Percentiles rank a stretch among this genome's conserved stretches.
phyloP scores from a whole-genome alignment of 75 land plant genomes.

The Pinus taeda region DNA sequence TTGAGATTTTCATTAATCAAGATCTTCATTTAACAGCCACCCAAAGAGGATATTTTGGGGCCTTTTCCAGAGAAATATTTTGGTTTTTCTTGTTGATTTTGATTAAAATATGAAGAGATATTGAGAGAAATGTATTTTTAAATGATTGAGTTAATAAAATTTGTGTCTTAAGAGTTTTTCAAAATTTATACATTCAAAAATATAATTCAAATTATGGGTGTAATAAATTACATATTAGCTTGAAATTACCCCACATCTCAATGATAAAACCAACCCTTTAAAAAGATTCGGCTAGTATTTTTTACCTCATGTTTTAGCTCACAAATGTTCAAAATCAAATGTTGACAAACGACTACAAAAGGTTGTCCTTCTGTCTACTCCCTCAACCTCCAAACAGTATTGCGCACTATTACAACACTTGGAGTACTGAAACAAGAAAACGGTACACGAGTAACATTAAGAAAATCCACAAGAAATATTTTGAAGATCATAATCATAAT shows the following conservation, averaged over 20 bases:
- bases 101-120: too few species aligned
- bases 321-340: not conserved
- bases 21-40: too few species aligned
- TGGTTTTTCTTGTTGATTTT: too few species aligned
- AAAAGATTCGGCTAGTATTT: not conserved
- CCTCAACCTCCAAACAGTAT: slow-evolving; percentile 57
- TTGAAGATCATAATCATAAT: not conserved
- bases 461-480: not conserved
- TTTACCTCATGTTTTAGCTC: not conserved
- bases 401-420: slow-evolving; percentile 57
- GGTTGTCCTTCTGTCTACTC: slow-evolving; percentile 43
- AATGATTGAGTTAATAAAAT: too few species aligned
- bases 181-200: too few species aligned
- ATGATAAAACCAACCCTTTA: not conserved
- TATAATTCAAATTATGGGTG: too few species aligned
- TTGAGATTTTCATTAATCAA: too few species aligned
- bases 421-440: slow-evolving; percentile 43
- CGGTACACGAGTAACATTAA: not conserved
- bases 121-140: too few species aligned
- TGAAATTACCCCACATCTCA: not conserved
- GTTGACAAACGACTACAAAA: not conserved
- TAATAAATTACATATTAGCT: not conserved
- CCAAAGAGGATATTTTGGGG: too few species aligned
- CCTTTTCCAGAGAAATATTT: too few species aligned
- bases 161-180: too few species aligned